Base-by-base conservation (phyloP, 805 yeast genomes). In the Pichia nakasei region DNA sequence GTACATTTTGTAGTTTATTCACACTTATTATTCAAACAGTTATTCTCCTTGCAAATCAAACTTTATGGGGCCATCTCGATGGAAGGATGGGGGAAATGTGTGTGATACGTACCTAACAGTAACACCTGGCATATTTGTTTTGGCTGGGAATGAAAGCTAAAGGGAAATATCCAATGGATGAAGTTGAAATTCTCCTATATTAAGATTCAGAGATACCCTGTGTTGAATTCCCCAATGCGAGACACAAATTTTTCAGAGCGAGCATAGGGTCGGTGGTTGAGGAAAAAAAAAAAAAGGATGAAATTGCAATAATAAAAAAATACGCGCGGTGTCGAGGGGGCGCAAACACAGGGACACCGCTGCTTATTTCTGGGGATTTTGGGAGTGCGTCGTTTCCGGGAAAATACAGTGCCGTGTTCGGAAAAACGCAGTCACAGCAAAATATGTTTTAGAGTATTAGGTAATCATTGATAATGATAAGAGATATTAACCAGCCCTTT, bases 41-140 rank as follows among this genome's bases (percentile, higher is more conserved):
- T n/a, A n/a, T n/a, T n/a, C n/a, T n/a, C n/a, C n/a, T n/a, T n/a
- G n/a, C n/a, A n/a, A n/a, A n/a, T n/a, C n/a, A n/a, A n/a, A n/a
- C n/a, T n/a, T n/a, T n/a, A n/a, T n/a, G n/a, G n/a, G n/a, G n/a
- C n/a, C n/a, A n/a, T n/a, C n/a, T n/a, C n/a, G n/a, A n/a, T n/a
- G n/a, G n/a, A n/a, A n/a, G n/a, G n/a, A n/a, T n/a, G n/a, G n/a
- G n/a, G n/a, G n/a, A n/a, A n/a, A n/a, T n/a, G n/a, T n/a, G n/a
- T n/a, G n/a, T n/a, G n/a, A 15, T 56, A 84, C 95, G 68, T 85
- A 85, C 95, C 91, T 86, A 73, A 87, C 96, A 78, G 96, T 82
- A 81, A 82, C 89, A 85, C 95, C 95, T 80, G 95, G 84, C 96
- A 87, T 87, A 66, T 75, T 41, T 45, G 32, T 29, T 29, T 29